A percentile compares a stretch with the other conserved stretches of the same genome.
These are phyloP conservation scores for Populus euphratica DNA, from an alignment of 345 rosid genomes.

Conservation along the genomic window DNA sequence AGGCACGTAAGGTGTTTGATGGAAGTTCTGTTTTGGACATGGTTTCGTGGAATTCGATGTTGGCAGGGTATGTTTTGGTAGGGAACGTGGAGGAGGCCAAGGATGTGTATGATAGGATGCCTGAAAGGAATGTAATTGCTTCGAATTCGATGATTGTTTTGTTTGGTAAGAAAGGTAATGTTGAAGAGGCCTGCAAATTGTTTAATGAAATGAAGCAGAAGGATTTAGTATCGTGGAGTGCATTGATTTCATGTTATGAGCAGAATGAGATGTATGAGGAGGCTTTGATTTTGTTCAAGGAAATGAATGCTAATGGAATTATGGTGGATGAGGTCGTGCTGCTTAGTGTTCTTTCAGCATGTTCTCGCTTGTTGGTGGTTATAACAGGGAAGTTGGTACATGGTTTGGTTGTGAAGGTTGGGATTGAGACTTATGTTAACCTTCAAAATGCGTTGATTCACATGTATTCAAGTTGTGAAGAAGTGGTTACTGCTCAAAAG, in stretches of 20 bases:
- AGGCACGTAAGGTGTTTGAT: slow-evolving; percentile 46
- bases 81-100: slow-evolving; percentile 46
- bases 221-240: slow-evolving; percentile 61
- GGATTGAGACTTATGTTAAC: slow-evolving; percentile 44
- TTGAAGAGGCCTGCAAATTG: slow-evolving; percentile 37
- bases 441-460: slow-evolving; percentile 59
- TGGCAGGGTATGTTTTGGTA: slow-evolving; percentile 46
- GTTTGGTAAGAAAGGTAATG: slow-evolving; percentile 42
- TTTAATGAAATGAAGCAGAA: slow-evolving; percentile 40
- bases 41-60: slow-evolving; percentile 59
- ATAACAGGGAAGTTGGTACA: slow-evolving; percentile 37
- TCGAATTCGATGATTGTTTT: slow-evolving; percentile 61
- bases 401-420: slow-evolving; percentile 36
- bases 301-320: slow-evolving; percentile 35
- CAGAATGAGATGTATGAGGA: slow-evolving; percentile 40
- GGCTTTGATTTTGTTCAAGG: slow-evolving; percentile 39
- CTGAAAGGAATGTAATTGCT: slow-evolving; percentile 44
- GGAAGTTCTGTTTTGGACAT: slow-evolving; percentile 44
- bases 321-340: slow-evolving; percentile 46
- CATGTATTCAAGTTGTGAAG: slow-evolving; percentile 49
- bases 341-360: slow-evolving; percentile 45
- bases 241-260: slow-evolving; percentile 52
- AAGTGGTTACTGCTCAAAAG: slow-evolving; percentile 35
- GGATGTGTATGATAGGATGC: slow-evolving; percentile 40
- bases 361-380: slow-evolving; percentile 27